Base-by-base conservation (phyloP, 2,329 filamentous ascomycete genomes). In the Neoarthrinium moseri region DNA sequence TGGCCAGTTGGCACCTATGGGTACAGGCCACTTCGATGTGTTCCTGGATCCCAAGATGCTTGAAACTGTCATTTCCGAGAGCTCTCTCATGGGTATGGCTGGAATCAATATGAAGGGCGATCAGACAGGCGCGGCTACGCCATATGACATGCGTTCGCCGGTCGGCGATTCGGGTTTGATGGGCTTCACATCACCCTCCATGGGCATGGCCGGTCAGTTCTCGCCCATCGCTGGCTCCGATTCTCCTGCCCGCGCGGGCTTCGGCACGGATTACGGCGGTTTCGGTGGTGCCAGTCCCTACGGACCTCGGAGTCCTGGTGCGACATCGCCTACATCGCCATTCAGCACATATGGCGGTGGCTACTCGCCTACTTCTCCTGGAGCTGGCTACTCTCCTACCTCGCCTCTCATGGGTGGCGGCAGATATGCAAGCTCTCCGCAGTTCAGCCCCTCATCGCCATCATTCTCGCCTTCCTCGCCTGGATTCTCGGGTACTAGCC, bases 1-100 rank as follows among this genome's bases (percentile, higher is more conserved):
- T 51, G 94, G 94, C 51, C 94, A 99, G 72, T 82, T 97, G 71
- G 94, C 95, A 5, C 94, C 95, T 23, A 92, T 96, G 79, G 94
- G 94, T 51, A 99, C 95, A 47, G 94, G 94, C 53, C 91, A 96
- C 68, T 92, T 99, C 59, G 91, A 99, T 54, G 84, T 97, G 44
- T 84, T 91, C 56, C 79, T 99, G 55, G 95, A 99, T 64, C 91
- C 91, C 54, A 88, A 88, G 69, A 95, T 99, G 89, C 81, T 97
- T 34, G 89, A 95, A 66, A 96, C 91, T 15, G 90, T 95, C 60
- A 91, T 95, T 48, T 91, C 89, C 40, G 91, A 96, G 69, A 96
- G 95, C 66, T 89, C 88, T 34, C 84, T 88, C 64, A 89, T 86
- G 73, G 88, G 86, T 58, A 89, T 90, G 80, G 83, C 86, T 45